Evolutionary conservation across 129 eudicot species (phyloP), one percentile per base, ranked within the genome.

Genomic region (Flaveria sonorensis): DNA sequence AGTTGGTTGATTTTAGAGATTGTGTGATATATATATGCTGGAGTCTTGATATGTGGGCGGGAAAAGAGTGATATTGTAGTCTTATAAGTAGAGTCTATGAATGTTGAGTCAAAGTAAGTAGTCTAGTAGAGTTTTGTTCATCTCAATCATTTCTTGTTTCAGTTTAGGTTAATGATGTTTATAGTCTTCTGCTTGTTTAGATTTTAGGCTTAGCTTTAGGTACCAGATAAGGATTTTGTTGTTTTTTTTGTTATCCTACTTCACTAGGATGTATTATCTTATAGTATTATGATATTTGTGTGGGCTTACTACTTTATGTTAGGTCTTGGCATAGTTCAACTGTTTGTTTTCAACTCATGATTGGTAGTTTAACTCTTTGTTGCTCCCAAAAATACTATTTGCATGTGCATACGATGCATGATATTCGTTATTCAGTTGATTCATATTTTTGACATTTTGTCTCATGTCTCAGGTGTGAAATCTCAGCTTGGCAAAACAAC

Each of bases 391-490:
- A 10, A 23, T 59, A 59, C 20, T 1, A 10, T 59, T 59, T 23
- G 12, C 65, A 59, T 59, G 65, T 23, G 65, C 65, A 23, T 59
- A 59, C 65, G 5, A 59, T 21, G 36, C 39, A 59, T 21, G 39
- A 3, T 21, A 11, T 59, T 26, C 16, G 1, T 23, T 23, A 10
- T 23, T 57, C 65, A 59, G 3, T 21, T 59, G 6, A 10, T 19
- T 55, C 13, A 3, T 19, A 55, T 55, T 18, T 21, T 59, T 59
- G 36, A 59, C 36, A 23, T 59, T 59, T 59, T 32, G 65, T 21
- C 32, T 59, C 65, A 59, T 23, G 65, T 59, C 36, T 59, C 65
- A 23, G 65, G 36, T 13, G 36, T 11, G 65, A 59, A 59, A 59
- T 59, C 36, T 59, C 36, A 6, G 36, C 39, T 59, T 59, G 36